phyloP scores from a whole-genome alignment of 108 stramenopile species.

The Fragilaria radians region DNA sequence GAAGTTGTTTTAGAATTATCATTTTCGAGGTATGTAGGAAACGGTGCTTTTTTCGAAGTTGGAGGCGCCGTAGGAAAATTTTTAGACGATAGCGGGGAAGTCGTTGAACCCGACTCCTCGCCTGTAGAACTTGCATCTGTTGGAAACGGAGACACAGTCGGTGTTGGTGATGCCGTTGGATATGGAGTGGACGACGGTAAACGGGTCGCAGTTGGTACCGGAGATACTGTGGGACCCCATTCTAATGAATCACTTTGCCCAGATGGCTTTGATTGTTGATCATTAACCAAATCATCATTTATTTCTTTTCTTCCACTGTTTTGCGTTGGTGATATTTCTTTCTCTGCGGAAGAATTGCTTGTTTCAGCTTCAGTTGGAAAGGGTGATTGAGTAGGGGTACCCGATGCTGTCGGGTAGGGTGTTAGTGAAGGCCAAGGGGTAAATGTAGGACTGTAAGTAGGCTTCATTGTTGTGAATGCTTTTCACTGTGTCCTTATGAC shows the following conservation, averaged over 20 bases:
- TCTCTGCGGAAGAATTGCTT: neutral
- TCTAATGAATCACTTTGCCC: no score
- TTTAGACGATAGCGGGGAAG: no score
- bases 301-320: no score
- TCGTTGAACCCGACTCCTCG: no score
- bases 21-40: neutral
- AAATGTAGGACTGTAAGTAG: conserved; percentile 1
- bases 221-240: conserved; percentile 1
- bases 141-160: conserved; percentile 4
- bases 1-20: neutral
- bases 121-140: neutral
- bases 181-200: neutral
- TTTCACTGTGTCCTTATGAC: no score
- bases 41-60: neutral
- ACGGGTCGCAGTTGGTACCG: conserved; percentile 1
- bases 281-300: no score
- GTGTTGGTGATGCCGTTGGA: neutral
- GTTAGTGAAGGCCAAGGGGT: conserved; percentile 3
- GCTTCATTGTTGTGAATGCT: neutral
- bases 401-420: neutral
- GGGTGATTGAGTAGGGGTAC: neutral
- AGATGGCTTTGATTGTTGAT: no score
- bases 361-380: conserved; percentile 5
- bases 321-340: neutral
- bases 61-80: no score